Conservation (phyloP, 2,329 filamentous ascomycete genomes). For the Camillea tinctor region DNA sequence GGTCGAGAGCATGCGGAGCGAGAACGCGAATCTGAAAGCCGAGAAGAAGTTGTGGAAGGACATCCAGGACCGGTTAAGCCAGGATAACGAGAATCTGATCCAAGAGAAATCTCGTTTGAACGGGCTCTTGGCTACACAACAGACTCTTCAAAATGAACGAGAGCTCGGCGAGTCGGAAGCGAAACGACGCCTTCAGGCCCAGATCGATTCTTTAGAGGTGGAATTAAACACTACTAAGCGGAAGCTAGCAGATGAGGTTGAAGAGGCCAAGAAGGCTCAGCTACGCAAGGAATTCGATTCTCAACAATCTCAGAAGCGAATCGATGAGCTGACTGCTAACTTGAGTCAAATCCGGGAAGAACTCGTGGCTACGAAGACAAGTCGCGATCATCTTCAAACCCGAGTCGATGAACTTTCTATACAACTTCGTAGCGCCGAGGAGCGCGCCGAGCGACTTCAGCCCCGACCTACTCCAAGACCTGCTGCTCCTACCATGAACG, state of each 20-base stretch:
- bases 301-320: slow-evolving; percentile 83
- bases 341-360: slow-evolving; percentile 83
- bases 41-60: slow-evolving; percentile 95
- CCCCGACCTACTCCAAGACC: slow-evolving; percentile 70
- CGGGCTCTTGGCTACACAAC: slow-evolving; percentile 76
- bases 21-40: slow-evolving; percentile 88
- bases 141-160: slow-evolving; percentile 88
- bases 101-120: slow-evolving; percentile 86
- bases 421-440: slow-evolving; percentile 85
- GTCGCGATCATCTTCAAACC: slow-evolving; percentile 82
- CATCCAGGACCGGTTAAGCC: slow-evolving; percentile 82
- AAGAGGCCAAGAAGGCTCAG: slow-evolving; percentile 79
- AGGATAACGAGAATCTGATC: slow-evolving; percentile 81
- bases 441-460: slow-evolving; percentile 78
- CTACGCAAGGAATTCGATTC: slow-evolving; percentile 88
- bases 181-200: slow-evolving; percentile 74
- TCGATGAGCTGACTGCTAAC: slow-evolving; percentile 84
- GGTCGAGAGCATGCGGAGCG: slow-evolving; percentile 83
- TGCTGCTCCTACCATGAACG: slow-evolving; percentile 38
- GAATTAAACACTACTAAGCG: slow-evolving; percentile 78
- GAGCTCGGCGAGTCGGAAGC: slow-evolving; percentile 81
- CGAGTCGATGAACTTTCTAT: slow-evolving; percentile 86
- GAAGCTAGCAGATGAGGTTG: slow-evolving; percentile 77
- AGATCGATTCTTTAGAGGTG: slow-evolving; percentile 74
- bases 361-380: slow-evolving; percentile 80